Evolutionary conservation across 345 rosid species (phyloP).

Genomic region (Gynandropsis gynandra): DNA sequence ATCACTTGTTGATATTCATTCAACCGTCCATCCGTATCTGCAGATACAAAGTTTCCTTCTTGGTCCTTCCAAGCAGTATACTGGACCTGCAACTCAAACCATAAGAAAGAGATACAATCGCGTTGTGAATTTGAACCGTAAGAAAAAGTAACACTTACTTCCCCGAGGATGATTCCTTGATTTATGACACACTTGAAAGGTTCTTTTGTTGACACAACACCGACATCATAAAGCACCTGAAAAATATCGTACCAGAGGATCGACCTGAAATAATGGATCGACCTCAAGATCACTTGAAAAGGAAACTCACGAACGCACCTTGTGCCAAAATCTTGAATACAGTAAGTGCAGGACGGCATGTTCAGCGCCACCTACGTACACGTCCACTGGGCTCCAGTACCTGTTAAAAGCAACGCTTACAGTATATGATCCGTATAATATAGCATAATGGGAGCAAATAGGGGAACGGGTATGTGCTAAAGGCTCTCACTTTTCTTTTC

Average conservation of each 20-base stretch:
- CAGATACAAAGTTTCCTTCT: constrained; percentile 66
- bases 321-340: constrained; percentile 97
- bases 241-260: constrained; percentile 13
- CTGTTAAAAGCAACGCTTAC: constrained; percentile 26
- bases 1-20: constrained; percentile 53
- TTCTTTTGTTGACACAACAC: constrained; percentile 84
- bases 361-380: constrained; percentile 96
- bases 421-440: background rate
- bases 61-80: constrained; percentile 62
- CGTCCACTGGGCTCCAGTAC: constrained; percentile 94
- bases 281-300: constrained; percentile 10
- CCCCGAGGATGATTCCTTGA: constrained; percentile 97
- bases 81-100: constrained; percentile 60
- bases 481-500: constrained; percentile 63
- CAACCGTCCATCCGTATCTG: constrained; percentile 36
- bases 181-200: constrained; percentile 96
- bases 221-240: constrained; percentile 90
- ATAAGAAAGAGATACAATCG: constrained; percentile 22
- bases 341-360: constrained; percentile 96
- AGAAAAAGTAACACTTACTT: constrained; percentile 40
- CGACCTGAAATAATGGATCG: background rate
- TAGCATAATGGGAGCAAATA: background rate
- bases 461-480: background rate
- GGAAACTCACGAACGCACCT: constrained; percentile 34
- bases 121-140: constrained; percentile 7